These are phyloP conservation scores for Geotrichum europaeum DNA, from an alignment of 1,139 yeast species.

Conservation along the genomic window DNA sequence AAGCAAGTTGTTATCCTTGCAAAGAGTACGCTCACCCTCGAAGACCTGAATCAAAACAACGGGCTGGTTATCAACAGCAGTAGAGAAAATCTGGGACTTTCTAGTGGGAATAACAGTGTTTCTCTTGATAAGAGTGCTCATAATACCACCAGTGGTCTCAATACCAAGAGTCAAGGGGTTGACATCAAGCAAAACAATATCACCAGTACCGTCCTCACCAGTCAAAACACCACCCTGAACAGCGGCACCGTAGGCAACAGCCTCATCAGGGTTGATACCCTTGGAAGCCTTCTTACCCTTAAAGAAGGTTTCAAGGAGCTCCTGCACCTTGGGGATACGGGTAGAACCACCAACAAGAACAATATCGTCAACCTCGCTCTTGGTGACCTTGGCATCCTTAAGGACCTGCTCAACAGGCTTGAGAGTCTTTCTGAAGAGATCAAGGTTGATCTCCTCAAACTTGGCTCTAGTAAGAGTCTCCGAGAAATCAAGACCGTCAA, in stretches of 20 bases:
- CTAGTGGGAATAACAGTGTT: constrained; percentile 95
- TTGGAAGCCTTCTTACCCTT: constrained; percentile 91
- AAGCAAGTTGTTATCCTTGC: constrained; percentile 88
- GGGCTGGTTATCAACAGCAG: constrained; percentile 96
- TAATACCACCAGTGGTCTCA: constrained; percentile 96
- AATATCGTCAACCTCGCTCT: constrained; percentile 81
- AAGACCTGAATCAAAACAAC: constrained; percentile 92
- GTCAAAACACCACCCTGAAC: constrained; percentile 95
- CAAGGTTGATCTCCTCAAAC: constrained; percentile 87
- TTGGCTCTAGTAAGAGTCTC: constrained; percentile 92
- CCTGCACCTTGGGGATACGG: constrained; percentile 96
- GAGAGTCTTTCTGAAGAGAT: constrained; percentile 80
- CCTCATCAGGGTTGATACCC: constrained; percentile 97
- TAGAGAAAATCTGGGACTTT: constrained; percentile 93
- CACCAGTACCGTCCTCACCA: constrained; percentile 80
- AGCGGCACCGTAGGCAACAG: constrained; percentile 98
- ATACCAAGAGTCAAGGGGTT: constrained; percentile 94
- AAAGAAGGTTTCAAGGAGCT: constrained; percentile 77
- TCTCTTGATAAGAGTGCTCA: constrained; percentile 95
- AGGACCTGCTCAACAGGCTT: constrained; percentile 92
- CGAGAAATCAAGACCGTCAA: constrained; percentile 91
- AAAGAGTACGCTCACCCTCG: constrained; percentile 96
- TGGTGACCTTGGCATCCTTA: constrained; percentile 79
- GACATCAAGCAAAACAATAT: constrained; percentile 81
- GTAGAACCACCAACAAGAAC: constrained; percentile 97